phyloP scores from a whole-genome alignment of 2,329 filamentous ascomycete species.

The Arthroderma sp. region DNA sequence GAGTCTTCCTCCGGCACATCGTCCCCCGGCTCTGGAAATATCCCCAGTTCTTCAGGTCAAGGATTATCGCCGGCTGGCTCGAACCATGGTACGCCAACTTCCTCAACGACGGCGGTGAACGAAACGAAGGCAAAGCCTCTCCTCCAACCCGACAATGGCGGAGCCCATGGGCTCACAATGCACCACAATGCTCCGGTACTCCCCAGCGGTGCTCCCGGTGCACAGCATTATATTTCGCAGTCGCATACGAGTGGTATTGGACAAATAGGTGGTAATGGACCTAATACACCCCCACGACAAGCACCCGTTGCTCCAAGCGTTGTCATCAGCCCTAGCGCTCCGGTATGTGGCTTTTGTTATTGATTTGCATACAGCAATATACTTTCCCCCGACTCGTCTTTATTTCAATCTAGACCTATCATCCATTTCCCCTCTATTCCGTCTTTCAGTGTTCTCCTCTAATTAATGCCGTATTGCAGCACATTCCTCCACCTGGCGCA shows the following conservation, averaged over 20 bases:
- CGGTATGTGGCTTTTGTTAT: conserved; percentile 45
- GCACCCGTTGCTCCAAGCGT: conserved; percentile 67
- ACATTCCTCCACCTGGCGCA: conserved; percentile 80
- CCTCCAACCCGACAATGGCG: conserved; percentile 24
- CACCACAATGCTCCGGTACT: conserved; percentile 17
- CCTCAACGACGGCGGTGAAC: conserved; percentile 74
- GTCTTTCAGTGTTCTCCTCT: background rate
- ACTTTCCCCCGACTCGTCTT: background rate
- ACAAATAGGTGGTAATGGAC: conserved; percentile 35
- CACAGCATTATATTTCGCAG: conserved; percentile 27
- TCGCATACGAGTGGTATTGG: conserved; percentile 19
- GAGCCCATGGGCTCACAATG: conserved; percentile 14
- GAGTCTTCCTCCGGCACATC: conserved; percentile 54
- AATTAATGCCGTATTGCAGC: conserved; percentile 37
- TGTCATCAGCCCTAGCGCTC: conserved; percentile 86
- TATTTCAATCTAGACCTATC: background rate
- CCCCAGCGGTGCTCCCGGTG: conserved; percentile 18
- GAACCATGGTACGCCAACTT: conserved; percentile 63
- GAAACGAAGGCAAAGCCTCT: conserved; percentile 72
- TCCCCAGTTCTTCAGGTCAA: conserved; percentile 18
- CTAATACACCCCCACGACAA: conserved; percentile 50
- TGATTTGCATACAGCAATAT: background rate
- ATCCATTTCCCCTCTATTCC: background rate
- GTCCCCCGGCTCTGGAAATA: conserved; percentile 48
- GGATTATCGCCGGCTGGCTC: conserved; percentile 47